phyloP scores from a whole-genome alignment of 2,329 filamentous ascomycete genomes.

The Venturia nashicola region DNA sequence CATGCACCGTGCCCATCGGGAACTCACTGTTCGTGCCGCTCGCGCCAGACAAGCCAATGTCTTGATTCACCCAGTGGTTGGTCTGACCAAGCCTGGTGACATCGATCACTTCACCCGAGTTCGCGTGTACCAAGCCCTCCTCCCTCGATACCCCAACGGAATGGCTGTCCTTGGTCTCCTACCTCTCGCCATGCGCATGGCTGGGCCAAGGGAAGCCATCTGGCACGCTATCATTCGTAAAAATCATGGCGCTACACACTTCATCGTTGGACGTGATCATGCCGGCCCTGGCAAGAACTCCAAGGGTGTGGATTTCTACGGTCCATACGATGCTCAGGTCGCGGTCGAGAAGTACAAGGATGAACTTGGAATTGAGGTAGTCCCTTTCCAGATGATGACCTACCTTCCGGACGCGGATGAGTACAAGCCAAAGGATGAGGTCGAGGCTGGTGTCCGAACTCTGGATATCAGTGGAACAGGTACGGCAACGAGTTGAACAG shows the following conservation, averaged over 20 bases:
- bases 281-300: constrained; percentile 97
- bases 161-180: constrained; percentile 96
- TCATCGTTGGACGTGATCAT: constrained; percentile 98
- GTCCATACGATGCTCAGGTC: constrained; percentile 92
- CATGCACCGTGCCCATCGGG: constrained; percentile 97
- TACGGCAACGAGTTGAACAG: constrained; percentile 13
- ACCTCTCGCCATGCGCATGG: constrained; percentile 97
- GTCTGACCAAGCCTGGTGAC: constrained; percentile 96
- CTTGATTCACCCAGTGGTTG: constrained; percentile 96
- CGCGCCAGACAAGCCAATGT: constrained; percentile 96
- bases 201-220: constrained; percentile 92
- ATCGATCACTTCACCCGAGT: constrained; percentile 99
- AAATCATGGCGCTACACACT: constrained; percentile 98
- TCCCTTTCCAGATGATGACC: constrained; percentile 99
- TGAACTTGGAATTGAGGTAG: constrained; percentile 96
- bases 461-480: constrained; percentile 40
- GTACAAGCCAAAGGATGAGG: constrained; percentile 88
- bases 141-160: constrained; percentile 94
- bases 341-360: constrained; percentile 92
- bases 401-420: constrained; percentile 96
- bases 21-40: constrained; percentile 92
- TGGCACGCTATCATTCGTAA: constrained; percentile 99
- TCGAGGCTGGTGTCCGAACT: constrained; percentile 70
- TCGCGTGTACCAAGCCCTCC: constrained; percentile 92
- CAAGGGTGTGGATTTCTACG: constrained; percentile 93